These are phyloP conservation scores for Globisporangium ultimum DNA, from an alignment of 352 stramenopile genomes.

Conservation along the genomic window DNA sequence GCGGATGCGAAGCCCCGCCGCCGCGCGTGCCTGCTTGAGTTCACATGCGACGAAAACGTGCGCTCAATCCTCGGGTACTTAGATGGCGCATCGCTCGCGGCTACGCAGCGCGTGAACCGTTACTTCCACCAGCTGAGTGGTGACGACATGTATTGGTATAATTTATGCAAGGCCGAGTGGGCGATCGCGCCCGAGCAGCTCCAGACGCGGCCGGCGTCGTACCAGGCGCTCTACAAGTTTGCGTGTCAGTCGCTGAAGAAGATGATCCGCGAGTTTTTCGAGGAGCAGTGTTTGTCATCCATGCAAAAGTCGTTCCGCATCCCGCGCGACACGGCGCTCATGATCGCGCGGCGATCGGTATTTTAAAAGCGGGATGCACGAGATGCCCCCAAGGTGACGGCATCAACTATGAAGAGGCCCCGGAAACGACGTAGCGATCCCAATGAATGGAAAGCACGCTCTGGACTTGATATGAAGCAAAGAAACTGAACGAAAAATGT, in stretches of 20 bases:
- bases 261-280: slow-evolving; percentile 74
- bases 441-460: not conserved
- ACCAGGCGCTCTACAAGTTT: slow-evolving; percentile 75
- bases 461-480: not conserved
- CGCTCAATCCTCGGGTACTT: slow-evolving; percentile 61
- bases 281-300: slow-evolving; percentile 73
- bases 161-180: slow-evolving; percentile 69
- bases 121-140: slow-evolving; percentile 46
- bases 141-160: slow-evolving; percentile 63
- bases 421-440: not conserved
- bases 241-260: slow-evolving; percentile 64
- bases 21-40: slow-evolving; percentile 49
- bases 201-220: slow-evolving; percentile 47
- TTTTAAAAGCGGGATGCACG: not conserved
- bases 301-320: slow-evolving; percentile 72
- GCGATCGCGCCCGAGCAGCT: slow-evolving; percentile 74
- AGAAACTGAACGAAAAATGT: too few relatives aligned
- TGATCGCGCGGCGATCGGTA: slow-evolving; percentile 33
- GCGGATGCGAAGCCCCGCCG: not conserved
- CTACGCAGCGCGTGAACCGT: slow-evolving; percentile 51
- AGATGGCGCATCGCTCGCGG: slow-evolving; percentile 63
- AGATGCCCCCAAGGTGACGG: not conserved
- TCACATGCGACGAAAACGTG: slow-evolving; percentile 74
- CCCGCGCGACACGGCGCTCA: slow-evolving; percentile 53
- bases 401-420: too few relatives aligned